Evolutionary conservation across 1,284 basidiomycete genomes (phyloP).

Genomic region (Neolentinus lepideus): DNA sequence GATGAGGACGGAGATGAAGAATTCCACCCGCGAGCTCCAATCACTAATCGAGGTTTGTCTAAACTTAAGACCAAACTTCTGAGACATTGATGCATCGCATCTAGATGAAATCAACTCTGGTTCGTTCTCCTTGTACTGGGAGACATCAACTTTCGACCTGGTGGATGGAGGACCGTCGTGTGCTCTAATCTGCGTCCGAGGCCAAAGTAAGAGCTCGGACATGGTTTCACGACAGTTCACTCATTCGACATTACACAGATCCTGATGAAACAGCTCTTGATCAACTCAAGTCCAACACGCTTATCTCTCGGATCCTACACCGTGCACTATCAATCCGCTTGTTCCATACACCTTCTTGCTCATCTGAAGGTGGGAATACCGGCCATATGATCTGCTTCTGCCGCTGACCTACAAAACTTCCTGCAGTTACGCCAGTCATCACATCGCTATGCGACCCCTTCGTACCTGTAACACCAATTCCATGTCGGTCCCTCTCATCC

Average conservation of each 20-base stretch:
- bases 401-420: neutral
- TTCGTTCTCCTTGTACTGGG: conserved; percentile 30
- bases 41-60: conserved; percentile 31
- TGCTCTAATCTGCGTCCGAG: conserved; percentile 37
- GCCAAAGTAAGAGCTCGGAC: conserved; percentile 20
- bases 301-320: conserved; percentile 9
- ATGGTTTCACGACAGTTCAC: neutral
- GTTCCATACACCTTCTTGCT: conserved; percentile 27
- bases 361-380: neutral
- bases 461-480: conserved; percentile 44
- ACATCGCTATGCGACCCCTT: neutral
- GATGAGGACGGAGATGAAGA: conserved; percentile 41
- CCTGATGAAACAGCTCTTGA: conserved; percentile 6
- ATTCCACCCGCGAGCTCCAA: conserved; percentile 26
- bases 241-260: neutral
- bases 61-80: neutral
- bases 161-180: conserved; percentile 28
- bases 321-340: conserved; percentile 32
- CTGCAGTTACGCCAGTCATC: neutral
- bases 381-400: neutral
- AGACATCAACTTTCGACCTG: conserved; percentile 34
- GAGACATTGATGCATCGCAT: neutral
- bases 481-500: conserved; percentile 44
- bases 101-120: conserved; percentile 16
- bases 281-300: conserved; percentile 2